phyloP scores from a whole-genome alignment of 192 early-diverging fungal genomes.

The Coemansia sp. region DNA sequence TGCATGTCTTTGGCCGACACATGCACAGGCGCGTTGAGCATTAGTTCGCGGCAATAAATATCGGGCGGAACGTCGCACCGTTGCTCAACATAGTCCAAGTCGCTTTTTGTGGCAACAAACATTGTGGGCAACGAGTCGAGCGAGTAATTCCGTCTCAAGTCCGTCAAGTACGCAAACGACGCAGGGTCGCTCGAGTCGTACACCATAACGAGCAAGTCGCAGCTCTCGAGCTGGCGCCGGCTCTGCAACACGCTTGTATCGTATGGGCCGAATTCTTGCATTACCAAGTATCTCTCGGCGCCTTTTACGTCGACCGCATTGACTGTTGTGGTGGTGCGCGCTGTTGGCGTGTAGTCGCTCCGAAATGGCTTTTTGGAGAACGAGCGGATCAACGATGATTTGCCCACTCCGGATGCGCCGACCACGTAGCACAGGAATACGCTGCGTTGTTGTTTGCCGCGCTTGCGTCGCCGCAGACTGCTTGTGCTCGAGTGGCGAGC shows the following conservation, averaged over 20 bases:
- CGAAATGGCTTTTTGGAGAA: slow-evolving; percentile 84
- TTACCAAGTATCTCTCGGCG: slow-evolving; percentile 90
- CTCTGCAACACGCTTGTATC: slow-evolving; percentile 90
- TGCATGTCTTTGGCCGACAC: slow-evolving; percentile 82
- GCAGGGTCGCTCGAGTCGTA: slow-evolving; percentile 92
- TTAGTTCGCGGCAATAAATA: slow-evolving; percentile 85
- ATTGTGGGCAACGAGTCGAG: slow-evolving; percentile 81
- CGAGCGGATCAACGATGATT: slow-evolving; percentile 82
- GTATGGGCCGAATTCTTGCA: slow-evolving; percentile 91
- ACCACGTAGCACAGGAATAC: slow-evolving; percentile 95
- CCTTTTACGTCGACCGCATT: slow-evolving; percentile 96
- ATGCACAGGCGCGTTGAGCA: slow-evolving; percentile 83
- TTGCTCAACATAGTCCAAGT: slow-evolving; percentile 79
- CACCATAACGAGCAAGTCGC: slow-evolving; percentile 91
- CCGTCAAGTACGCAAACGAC: slow-evolving; percentile 90
- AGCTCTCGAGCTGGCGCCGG: slow-evolving; percentile 78
- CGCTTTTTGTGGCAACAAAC: slow-evolving; percentile 95
- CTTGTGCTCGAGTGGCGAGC: slow-evolving; percentile 12
- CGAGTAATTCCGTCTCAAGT: slow-evolving; percentile 77
- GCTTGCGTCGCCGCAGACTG: slow-evolving; percentile 66
- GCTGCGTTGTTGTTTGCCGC: slow-evolving; percentile 81
- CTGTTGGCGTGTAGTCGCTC: slow-evolving; percentile 71
- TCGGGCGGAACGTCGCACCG: slow-evolving; percentile 86
- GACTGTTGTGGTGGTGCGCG: slow-evolving; percentile 75
- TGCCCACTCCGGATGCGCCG: slow-evolving; percentile 74